Conservation (phyloP, 768 basidiomycete genomes). For the Mycena polygramma region DNA sequence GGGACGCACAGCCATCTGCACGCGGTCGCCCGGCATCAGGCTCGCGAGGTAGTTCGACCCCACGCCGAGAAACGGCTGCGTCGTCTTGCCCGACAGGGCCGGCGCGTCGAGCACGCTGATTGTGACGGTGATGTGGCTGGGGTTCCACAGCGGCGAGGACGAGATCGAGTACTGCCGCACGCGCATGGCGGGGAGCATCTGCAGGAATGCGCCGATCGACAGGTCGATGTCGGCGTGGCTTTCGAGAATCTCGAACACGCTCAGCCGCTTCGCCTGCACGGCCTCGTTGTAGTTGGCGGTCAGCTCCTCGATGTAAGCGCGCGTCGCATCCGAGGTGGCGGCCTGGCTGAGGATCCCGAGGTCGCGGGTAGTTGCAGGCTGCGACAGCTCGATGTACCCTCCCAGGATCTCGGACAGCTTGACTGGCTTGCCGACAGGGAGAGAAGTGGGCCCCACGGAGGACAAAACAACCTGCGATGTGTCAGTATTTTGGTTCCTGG, state of each 20-base stretch:
- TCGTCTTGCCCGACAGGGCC: not conserved
- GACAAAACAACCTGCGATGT: constrained; percentile 46
- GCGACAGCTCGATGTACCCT: not conserved
- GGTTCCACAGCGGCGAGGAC: constrained; percentile 5
- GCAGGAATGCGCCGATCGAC: not conserved
- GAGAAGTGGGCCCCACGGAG: not conserved
- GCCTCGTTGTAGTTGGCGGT: not conserved
- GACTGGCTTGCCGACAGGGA: not conserved
- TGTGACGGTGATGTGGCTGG: not conserved
- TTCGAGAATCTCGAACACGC: not conserved
- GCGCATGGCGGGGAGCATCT: constrained; percentile 5
- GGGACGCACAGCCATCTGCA: not conserved
- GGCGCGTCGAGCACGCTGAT: not conserved
- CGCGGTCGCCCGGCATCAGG: not conserved
- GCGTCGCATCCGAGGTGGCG: not conserved
- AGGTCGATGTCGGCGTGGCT: not conserved
- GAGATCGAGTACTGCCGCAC: constrained; percentile 9
- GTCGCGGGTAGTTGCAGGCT: not conserved
- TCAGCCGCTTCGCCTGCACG: constrained; percentile 3
- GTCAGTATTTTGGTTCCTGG: no score
- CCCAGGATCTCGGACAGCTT: not conserved
- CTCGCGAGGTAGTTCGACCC: constrained; percentile 1
- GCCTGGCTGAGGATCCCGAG: not conserved
- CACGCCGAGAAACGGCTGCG: not conserved
- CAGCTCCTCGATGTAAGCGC: not conserved